Percentiles rank a stretch among this genome's conserved stretches.
These are phyloP conservation scores for Rhododendron griersonianum DNA, from an alignment of 148 eudicot species.

Conservation along the genomic window DNA sequence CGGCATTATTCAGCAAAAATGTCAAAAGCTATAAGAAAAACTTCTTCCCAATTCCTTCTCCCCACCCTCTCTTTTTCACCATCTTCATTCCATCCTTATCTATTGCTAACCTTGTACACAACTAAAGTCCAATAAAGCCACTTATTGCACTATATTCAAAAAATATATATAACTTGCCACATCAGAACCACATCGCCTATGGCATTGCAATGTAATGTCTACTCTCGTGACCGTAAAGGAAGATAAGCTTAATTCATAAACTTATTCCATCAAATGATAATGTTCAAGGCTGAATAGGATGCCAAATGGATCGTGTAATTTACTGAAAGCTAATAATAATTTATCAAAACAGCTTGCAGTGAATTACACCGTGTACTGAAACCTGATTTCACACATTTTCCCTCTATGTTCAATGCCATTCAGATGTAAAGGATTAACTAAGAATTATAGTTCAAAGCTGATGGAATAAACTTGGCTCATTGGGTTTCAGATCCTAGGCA, in stretches of 20 bases:
- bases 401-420: neutral
- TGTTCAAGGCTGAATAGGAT: neutral
- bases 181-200: neutral
- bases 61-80: neutral
- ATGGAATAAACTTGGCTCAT: neutral
- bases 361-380: neutral
- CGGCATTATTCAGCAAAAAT: neutral
- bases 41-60: neutral
- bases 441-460: neutral
- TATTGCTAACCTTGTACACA: neutral
- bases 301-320: neutral
- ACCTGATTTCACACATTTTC: neutral
- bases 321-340: neutral
- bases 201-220: neutral
- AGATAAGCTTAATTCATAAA: neutral
- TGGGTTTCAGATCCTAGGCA: no score
- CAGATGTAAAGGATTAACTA: neutral
- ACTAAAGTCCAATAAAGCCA: neutral
- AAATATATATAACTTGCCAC: neutral
- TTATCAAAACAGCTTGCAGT: neutral
- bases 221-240: neutral
- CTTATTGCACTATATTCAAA: neutral
- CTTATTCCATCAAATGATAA: neutral
- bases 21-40: neutral
- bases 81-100: neutral